Evolutionary conservation across 495 filamentous ascomycete genomes (phyloP).

Genomic region (Neurospora sp.): DNA sequence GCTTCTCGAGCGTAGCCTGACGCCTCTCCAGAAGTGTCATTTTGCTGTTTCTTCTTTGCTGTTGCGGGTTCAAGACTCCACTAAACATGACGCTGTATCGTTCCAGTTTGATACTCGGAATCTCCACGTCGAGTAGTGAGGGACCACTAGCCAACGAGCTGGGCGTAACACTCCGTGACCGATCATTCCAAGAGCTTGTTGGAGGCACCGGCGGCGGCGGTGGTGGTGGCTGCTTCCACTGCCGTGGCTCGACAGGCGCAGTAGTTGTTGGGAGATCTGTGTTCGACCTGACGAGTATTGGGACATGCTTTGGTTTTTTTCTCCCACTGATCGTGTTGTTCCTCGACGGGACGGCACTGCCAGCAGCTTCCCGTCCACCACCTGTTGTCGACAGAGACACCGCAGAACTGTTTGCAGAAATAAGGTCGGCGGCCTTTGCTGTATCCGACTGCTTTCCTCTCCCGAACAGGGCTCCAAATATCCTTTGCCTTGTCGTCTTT

Average conservation of each 20-base stretch:
- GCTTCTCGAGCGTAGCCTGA: conserved; percentile 57
- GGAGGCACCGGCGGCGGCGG: neutral
- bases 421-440: conserved; percentile 10
- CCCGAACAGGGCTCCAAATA: conserved; percentile 40
- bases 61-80: conserved; percentile 46
- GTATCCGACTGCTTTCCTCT: conserved; percentile 26
- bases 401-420: conserved; percentile 4
- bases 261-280: conserved; percentile 18
- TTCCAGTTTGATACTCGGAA: conserved; percentile 73
- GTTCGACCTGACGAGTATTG: conserved; percentile 27
- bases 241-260: neutral
- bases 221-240: neutral
- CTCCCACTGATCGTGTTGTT: conserved; percentile 28
- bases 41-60: conserved; percentile 1
- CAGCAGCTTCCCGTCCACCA: neutral
- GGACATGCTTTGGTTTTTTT: conserved; percentile 24
- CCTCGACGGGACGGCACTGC: conserved; percentile 15
- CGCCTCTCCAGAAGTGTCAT: conserved; percentile 51
- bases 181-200: neutral
- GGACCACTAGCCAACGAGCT: conserved; percentile 1
- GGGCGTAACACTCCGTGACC: neutral
- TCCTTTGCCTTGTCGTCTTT: conserved; percentile 38
- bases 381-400: conserved; percentile 8
- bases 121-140: conserved; percentile 57
- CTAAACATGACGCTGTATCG: conserved; percentile 94